These are phyloP conservation scores for Debaryomyces subglobosus DNA, from an alignment of 1,139 yeast genomes.

Conservation along the genomic window DNA sequence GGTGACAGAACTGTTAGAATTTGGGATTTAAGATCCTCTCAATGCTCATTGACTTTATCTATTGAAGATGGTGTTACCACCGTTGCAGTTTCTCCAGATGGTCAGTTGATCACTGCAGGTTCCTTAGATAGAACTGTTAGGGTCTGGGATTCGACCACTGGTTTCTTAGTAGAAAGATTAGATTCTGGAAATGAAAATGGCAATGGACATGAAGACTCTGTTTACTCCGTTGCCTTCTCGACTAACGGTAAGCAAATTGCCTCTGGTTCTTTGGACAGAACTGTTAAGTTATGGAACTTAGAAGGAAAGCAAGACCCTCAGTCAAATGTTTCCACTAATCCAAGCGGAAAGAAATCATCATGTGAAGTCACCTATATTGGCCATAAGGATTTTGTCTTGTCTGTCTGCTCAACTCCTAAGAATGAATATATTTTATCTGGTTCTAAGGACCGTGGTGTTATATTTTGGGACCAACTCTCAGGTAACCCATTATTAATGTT, in stretches of 20 bases:
- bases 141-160: slow-evolving; percentile 96
- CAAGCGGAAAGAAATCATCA: slow-evolving; percentile 48
- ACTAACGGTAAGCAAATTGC: slow-evolving; percentile 92
- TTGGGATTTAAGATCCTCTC: slow-evolving; percentile 94
- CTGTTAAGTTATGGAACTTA: slow-evolving; percentile 94
- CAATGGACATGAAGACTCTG: slow-evolving; percentile 96
- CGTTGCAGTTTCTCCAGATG: slow-evolving; percentile 96
- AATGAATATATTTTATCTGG: slow-evolving; percentile 92
- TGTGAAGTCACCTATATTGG: slow-evolving; percentile 95
- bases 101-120: slow-evolving; percentile 93
- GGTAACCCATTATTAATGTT: slow-evolving; percentile 95
- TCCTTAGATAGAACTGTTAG: slow-evolving; percentile 93
- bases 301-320: slow-evolving; percentile 57
- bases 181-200: slow-evolving; percentile 87
- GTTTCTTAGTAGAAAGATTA: slow-evolving; percentile 87
- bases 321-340: slow-evolving; percentile 26
- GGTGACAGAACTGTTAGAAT: slow-evolving; percentile 97
- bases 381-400: slow-evolving; percentile 92
- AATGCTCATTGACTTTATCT: slow-evolving; percentile 83
- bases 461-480: slow-evolving; percentile 92
- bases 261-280: slow-evolving; percentile 92
- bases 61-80: slow-evolving; percentile 99
- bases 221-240: slow-evolving; percentile 91
- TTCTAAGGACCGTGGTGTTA: slow-evolving; percentile 95
- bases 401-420: slow-evolving; percentile 94